These are phyloP conservation scores for Xylaria digitata DNA, from an alignment of 2,329 filamentous ascomycete species.

Conservation along the genomic window DNA sequence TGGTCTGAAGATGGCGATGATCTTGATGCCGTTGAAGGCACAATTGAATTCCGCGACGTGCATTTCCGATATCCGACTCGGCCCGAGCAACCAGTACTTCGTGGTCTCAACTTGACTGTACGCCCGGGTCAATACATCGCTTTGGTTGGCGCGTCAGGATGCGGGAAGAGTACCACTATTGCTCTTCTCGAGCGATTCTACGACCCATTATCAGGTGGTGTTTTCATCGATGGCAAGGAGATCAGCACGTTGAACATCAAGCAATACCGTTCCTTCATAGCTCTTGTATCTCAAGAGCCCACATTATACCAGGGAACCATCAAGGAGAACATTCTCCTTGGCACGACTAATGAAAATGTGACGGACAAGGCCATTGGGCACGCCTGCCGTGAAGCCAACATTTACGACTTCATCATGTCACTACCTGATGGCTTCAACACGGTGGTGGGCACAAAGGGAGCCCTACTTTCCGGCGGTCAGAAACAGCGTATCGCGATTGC, in stretches of 20 bases:
- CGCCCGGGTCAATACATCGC: conserved; percentile 86
- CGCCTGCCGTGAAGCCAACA: conserved; percentile 90
- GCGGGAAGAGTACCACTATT: conserved; percentile 94
- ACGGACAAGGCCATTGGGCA: conserved; percentile 77
- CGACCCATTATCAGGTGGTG: conserved; percentile 81
- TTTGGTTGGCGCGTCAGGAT: conserved; percentile 92
- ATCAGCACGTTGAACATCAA: conserved; percentile 85
- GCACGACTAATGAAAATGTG: conserved; percentile 73
- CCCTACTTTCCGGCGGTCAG: conserved; percentile 87
- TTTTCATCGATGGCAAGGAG: conserved; percentile 85
- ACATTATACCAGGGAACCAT: conserved; percentile 95
- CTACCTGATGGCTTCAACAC: conserved; percentile 88
- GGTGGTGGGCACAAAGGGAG: conserved; percentile 86
- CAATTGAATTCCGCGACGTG: conserved; percentile 89
- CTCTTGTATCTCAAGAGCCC: conserved; percentile 93
- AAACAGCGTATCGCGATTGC: conserved; percentile 96
- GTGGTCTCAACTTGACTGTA: conserved; percentile 80
- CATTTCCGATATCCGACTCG: conserved; percentile 95
- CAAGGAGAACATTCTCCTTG: conserved; percentile 88
- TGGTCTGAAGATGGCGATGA: conserved; percentile 78
- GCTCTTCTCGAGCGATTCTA: conserved; percentile 94
- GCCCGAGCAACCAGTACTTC: conserved; percentile 89
- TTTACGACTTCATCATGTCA: conserved; percentile 90
- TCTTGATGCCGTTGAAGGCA: conserved; percentile 74
- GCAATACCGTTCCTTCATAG: conserved; percentile 84